Percentiles rank a stretch among this genome's conserved stretches.
These are phyloP conservation scores for Cryptosporidium meleagridis DNA, from an alignment of 169 alveolate genomes.

Conservation along the genomic window DNA sequence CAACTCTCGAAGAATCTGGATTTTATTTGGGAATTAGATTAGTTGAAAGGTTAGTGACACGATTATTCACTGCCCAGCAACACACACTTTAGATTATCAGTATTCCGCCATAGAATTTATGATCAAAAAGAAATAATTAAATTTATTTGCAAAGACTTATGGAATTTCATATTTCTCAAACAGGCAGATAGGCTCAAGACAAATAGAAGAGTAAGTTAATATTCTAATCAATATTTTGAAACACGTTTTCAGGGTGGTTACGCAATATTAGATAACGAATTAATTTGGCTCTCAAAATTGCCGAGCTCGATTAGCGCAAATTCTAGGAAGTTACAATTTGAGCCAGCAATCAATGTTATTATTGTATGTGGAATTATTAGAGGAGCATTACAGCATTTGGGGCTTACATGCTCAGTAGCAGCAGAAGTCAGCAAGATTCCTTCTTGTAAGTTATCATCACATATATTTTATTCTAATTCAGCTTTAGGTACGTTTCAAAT, in stretches of 20 bases:
- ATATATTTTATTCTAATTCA: background rate
- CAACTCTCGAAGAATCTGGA: slow-evolving; percentile 65
- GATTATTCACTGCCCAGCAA: background rate
- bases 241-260: slow-evolving; percentile 76
- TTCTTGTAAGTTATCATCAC: slow-evolving; percentile 70
- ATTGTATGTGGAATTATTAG: slow-evolving; percentile 79
- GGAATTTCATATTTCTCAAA: slow-evolving; percentile 78
- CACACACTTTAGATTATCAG: slow-evolving; percentile 32
- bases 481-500: slow-evolving; percentile 69
- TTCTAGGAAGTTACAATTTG: slow-evolving; percentile 38
- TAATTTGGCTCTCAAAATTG: slow-evolving; percentile 76
- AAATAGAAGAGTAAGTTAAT: slow-evolving; percentile 72
- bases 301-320: slow-evolving; percentile 24
- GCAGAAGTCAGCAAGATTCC: slow-evolving; percentile 78
- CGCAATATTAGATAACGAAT: slow-evolving; percentile 75
- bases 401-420: slow-evolving; percentile 79
- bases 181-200: slow-evolving; percentile 82
- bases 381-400: slow-evolving; percentile 79
- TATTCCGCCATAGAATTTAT: slow-evolving; percentile 52
- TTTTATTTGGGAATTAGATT: slow-evolving; percentile 57
- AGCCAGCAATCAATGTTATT: slow-evolving; percentile 76
- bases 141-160: slow-evolving; percentile 79
- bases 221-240: background rate
- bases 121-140: slow-evolving; percentile 79
- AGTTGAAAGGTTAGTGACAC: slow-evolving; percentile 63